Percentiles rank a stretch among this genome's conserved stretches.
These are phyloP conservation scores for Stentor roeselii DNA, from an alignment of 73 alveolate species.

Conservation along the genomic window DNA sequence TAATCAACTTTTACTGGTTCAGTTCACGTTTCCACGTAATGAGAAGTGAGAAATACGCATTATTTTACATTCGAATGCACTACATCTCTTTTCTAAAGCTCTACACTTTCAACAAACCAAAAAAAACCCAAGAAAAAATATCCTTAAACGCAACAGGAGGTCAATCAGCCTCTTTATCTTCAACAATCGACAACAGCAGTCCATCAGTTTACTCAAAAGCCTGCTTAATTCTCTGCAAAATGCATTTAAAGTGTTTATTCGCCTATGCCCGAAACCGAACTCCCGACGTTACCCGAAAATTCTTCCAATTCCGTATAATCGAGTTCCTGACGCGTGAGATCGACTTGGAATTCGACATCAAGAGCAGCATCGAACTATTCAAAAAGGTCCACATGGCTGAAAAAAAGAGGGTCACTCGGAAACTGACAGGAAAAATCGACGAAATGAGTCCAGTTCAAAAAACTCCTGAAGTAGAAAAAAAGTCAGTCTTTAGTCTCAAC, in stretches of 20 bases:
- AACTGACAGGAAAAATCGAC: background rate
- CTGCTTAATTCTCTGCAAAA: slow-evolving; percentile 76
- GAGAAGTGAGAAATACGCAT: slow-evolving; percentile 46
- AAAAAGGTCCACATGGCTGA: background rate
- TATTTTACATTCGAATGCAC: slow-evolving; percentile 69
- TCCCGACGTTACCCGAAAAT: slow-evolving; percentile 90
- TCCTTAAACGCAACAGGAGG: slow-evolving; percentile 42
- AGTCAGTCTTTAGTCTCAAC: background rate
- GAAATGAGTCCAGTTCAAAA: background rate
- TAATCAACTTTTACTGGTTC: slow-evolving; percentile 37
- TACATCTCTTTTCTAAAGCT: slow-evolving; percentile 80
- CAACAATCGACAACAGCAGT: slow-evolving; percentile 53
- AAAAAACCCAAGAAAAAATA: slow-evolving; percentile 23
- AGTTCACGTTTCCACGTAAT: slow-evolving; percentile 38
- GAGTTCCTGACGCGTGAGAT: slow-evolving; percentile 90
- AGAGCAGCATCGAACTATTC: slow-evolving; percentile 34
- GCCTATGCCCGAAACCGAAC: slow-evolving; percentile 87
- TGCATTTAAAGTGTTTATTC: slow-evolving; percentile 89
- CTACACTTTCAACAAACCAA: slow-evolving; percentile 65
- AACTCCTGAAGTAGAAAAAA: background rate
- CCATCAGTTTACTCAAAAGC: slow-evolving; percentile 63
- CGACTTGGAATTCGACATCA: slow-evolving; percentile 93
- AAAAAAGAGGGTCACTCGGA: background rate
- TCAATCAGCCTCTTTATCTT: slow-evolving; percentile 55
- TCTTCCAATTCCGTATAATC: slow-evolving; percentile 87